These are phyloP conservation scores for Musa balbisiana DNA, from an alignment of 202 grass and related monocot genomes.

Conservation along the genomic window DNA sequence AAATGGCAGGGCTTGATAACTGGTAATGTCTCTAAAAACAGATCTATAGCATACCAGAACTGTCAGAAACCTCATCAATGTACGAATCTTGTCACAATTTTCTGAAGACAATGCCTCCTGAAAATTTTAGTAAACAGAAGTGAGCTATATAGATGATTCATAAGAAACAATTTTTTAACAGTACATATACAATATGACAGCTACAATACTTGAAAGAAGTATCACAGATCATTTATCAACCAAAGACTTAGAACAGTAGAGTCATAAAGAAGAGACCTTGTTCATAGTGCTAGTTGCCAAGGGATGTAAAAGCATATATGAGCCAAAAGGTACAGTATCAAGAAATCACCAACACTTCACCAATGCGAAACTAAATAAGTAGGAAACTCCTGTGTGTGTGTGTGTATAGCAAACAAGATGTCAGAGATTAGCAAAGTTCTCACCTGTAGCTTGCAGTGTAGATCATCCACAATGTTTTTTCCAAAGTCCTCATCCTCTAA, in stretches of 20 bases:
- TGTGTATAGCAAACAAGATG: neutral
- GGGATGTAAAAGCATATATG: neutral
- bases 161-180: neutral
- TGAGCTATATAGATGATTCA: neutral
- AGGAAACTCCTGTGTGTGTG: neutral
- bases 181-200: too few species aligned
- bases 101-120: constrained; percentile 82
- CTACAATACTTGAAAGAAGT: neutral
- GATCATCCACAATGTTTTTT: constrained; percentile 64
- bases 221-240: neutral
- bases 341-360: neutral
- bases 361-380: neutral
- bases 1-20: neutral
- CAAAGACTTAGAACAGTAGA: neutral
- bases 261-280: neutral
- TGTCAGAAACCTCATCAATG: constrained; percentile 82
- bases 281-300: neutral
- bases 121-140: constrained; percentile 2
- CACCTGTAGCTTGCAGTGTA: constrained; percentile 63
- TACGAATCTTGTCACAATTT: constrained; percentile 77
- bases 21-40: neutral
- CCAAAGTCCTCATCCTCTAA: constrained; percentile 90
- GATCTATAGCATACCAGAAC: constrained; percentile 51
- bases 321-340: neutral
- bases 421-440: constrained; percentile 10